Base-by-base conservation (phyloP, 1,284 basidiomycete species). In the Chalciporus sp. region DNA sequence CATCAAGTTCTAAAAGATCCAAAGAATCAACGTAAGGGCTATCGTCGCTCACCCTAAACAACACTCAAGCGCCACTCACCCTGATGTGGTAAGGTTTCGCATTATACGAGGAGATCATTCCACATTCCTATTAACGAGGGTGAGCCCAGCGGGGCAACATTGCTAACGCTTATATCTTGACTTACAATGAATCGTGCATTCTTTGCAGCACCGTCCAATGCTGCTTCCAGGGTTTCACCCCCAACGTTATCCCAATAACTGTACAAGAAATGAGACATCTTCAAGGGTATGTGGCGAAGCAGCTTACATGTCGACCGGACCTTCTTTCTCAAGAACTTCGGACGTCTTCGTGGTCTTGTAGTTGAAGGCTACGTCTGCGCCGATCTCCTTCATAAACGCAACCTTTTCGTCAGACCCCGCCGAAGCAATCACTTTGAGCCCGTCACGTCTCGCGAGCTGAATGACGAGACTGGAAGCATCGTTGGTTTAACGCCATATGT, bases 161-260 rank as follows among this genome's bases (percentile, higher is more conserved):
- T 14, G 7, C 0, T 1, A n/a, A 27, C 11, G 1, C 1, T 19
- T 5, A 7, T 4, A 12, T 7, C 27, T 6, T 6, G n/a, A 54
- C 64, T 52, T 12, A 55, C 61, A n/a, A 63, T 55, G 62, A 90
- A 82, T 2, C 83, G 72, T 0, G 81, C 85, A 35, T 75, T 63
- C 1, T 66, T 66, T 23, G 78, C 78, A 33, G 88, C 76, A 47
- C 76, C 71, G 3, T 73, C 74, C 14, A 90, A 67, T 1, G 81
- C 81, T 31, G 79, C 72, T 45, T 89, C 84, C 14, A 89, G 75
- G 8, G 82, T 83, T 58, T 83, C 77, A 1, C 88, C 88, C 4
- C 89, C 88, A 49, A 86, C 84, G 66, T 80, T 76, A 56, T 80
- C 76, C 71, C 76, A 79, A 58, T 72, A 78, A 19, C 80, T 83